Evolutionary conservation across 129 eudicot species (phyloP).

Genomic region (Solidago caesia): DNA sequence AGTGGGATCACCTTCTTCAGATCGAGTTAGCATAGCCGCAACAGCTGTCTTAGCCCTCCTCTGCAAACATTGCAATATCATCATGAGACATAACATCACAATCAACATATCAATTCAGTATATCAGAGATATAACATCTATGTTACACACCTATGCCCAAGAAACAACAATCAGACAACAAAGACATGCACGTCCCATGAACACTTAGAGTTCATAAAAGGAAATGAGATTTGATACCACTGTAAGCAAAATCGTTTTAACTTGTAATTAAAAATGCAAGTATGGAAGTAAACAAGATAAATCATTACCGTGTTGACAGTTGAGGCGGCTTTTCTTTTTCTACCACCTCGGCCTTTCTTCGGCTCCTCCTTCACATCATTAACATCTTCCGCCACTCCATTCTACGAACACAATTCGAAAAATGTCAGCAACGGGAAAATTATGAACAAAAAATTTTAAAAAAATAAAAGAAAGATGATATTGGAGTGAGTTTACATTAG

Average conservation of each 20-base stretch:
- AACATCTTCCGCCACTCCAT: conserved; percentile 56
- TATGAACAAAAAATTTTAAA: neutral
- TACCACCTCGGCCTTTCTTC: conserved; percentile 81
- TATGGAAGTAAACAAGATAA: conserved; percentile 5
- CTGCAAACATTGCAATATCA: conserved; percentile 33
- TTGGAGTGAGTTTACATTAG: conserved; percentile 36
- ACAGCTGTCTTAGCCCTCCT: conserved; percentile 93
- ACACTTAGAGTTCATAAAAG: neutral
- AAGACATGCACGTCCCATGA: neutral
- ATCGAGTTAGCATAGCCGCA: conserved; percentile 87
- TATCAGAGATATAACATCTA: neutral
- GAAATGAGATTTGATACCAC: neutral
- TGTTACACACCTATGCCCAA: neutral
- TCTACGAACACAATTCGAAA: conserved; percentile 36
- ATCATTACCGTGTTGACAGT: conserved; percentile 54
- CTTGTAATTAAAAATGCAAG: neutral
- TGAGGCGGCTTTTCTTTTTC: conserved; percentile 61
- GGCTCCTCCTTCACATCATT: conserved; percentile 42
- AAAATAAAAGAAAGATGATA: neutral
- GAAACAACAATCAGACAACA: neutral
- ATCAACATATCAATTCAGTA: conserved; percentile 1
- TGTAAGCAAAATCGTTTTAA: neutral
- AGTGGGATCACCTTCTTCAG: conserved; percentile 53
- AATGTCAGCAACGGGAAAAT: conserved; percentile 19
- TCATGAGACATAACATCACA: neutral